Percentiles rank a stretch among this genome's conserved stretches.
Conservation (phyloP, 108 stramenopile genomes). For the Chaetoceros muelleri region DNA sequence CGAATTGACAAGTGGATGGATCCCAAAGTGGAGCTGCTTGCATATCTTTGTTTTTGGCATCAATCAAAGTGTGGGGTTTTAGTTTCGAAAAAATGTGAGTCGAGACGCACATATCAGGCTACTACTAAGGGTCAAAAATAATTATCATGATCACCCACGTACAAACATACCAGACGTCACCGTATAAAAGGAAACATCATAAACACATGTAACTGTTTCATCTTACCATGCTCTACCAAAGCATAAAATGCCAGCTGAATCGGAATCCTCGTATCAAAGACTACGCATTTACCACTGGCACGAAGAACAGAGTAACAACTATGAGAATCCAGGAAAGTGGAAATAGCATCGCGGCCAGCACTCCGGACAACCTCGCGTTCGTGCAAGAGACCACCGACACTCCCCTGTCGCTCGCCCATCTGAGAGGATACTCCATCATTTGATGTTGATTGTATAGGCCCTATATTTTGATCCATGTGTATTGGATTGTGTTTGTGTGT, state of each 20-base stretch:
- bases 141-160: no score
- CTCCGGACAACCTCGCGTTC: constrained; percentile 69
- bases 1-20: constrained; percentile 70
- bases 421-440: no score
- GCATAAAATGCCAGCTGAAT: constrained; percentile 98
- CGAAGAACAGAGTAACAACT: constrained; percentile 67
- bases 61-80: no score
- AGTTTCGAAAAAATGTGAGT: no score
- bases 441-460: no score
- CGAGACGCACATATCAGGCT: no score
- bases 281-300: constrained; percentile 86
- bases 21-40: constrained; percentile 95
- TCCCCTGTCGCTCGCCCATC: no score
- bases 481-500: no score
- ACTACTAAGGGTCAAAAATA: no score
- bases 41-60: constrained; percentile 66
- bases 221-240: constrained; percentile 91
- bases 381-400: constrained; percentile 23
- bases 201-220: constrained; percentile 2
- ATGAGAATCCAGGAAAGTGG: constrained; percentile 59
- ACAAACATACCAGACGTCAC: neutral
- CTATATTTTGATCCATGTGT: no score
- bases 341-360: constrained; percentile 71
- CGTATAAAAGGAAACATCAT: neutral
- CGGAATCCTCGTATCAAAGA: constrained; percentile 95